Percentiles rank a stretch among this genome's conserved stretches.
Evolutionary conservation across 2,329 filamentous ascomycete species (phyloP).

Genomic region (Neopestalotiopsis clavispora): DNA sequence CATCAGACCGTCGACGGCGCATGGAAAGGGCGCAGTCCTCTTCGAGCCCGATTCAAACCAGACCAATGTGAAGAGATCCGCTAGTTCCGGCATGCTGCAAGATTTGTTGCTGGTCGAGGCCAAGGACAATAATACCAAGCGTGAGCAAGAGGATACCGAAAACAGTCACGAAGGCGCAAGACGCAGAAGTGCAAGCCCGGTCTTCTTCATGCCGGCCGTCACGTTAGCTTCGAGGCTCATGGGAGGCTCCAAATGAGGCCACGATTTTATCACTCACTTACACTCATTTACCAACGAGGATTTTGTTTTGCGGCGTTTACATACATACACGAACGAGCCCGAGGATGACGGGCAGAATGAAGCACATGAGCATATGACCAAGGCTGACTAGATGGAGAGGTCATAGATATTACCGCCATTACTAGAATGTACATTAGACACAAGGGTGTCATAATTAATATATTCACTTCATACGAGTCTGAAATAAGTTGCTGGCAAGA

Average conservation of each 20-base stretch:
- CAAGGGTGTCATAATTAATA: background rate
- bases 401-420: background rate
- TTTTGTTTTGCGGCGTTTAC: background rate
- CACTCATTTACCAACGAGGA: no score
- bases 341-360: background rate
- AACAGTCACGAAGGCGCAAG: background rate
- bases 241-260: background rate
- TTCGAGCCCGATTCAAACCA: background rate
- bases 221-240: conserved; percentile 19
- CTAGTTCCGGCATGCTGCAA: conserved; percentile 14
- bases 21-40: background rate
- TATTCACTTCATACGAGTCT: background rate
- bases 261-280: background rate
- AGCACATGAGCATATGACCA: background rate
- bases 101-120: conserved; percentile 11
- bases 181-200: conserved; percentile 7
- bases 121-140: background rate
- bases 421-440: conserved; percentile 2
- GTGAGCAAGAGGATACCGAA: background rate
- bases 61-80: conserved; percentile 16
- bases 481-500: no score
- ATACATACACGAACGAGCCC: background rate
- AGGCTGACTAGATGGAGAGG: background rate
- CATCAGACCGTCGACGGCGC: background rate
- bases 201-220: conserved; percentile 16